Percentiles rank a stretch among this genome's conserved stretches.
These are phyloP conservation scores for Rhodosporidiobolus sp. DNA, from an alignment of 768 basidiomycete genomes.

Conservation along the genomic window DNA sequence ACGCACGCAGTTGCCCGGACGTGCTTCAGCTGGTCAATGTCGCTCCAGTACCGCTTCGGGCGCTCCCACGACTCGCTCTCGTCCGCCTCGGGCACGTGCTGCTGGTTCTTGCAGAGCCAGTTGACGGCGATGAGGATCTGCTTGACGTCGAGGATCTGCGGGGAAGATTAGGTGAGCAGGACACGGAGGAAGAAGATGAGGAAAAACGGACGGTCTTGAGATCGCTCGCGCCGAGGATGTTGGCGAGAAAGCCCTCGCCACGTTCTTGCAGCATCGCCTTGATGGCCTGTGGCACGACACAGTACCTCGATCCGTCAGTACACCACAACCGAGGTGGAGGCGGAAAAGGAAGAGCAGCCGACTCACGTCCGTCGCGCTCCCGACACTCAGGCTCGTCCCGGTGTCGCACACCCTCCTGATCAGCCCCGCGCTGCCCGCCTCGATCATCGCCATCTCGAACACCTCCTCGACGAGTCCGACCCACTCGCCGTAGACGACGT, in stretches of 20 bases:
- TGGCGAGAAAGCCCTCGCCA: slow-evolving; percentile 13
- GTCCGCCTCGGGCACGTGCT: neutral
- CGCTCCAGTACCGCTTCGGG: slow-evolving; percentile 37
- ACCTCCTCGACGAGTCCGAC: slow-evolving; percentile 40
- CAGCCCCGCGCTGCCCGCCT: slow-evolving; percentile 16
- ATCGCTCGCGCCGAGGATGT: slow-evolving; percentile 15
- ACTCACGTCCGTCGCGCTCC: slow-evolving; percentile 26
- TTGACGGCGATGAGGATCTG: slow-evolving; percentile 35
- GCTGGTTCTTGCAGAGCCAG: slow-evolving; percentile 36
- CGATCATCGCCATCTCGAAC: slow-evolving; percentile 40
- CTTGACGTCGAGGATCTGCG: slow-evolving; percentile 37
- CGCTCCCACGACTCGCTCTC: neutral
- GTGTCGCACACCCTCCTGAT: slow-evolving; percentile 33
- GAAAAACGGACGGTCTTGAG: slow-evolving; percentile 10
- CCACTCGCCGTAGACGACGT: slow-evolving; percentile 33
- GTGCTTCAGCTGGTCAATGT: slow-evolving; percentile 23
- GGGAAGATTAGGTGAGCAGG: neutral
- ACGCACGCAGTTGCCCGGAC: slow-evolving; percentile 25
- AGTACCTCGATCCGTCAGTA: neutral
- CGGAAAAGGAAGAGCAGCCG: neutral
- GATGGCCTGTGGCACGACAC: slow-evolving; percentile 6
- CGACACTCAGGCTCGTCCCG: slow-evolving; percentile 23
- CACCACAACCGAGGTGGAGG: neutral
- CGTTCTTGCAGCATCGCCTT: slow-evolving; percentile 25
- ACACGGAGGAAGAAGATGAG: too few relatives aligned